Base-by-base conservation (phyloP, 352 stramenopile species). In the Phytophthora macrochlamydospora region DNA sequence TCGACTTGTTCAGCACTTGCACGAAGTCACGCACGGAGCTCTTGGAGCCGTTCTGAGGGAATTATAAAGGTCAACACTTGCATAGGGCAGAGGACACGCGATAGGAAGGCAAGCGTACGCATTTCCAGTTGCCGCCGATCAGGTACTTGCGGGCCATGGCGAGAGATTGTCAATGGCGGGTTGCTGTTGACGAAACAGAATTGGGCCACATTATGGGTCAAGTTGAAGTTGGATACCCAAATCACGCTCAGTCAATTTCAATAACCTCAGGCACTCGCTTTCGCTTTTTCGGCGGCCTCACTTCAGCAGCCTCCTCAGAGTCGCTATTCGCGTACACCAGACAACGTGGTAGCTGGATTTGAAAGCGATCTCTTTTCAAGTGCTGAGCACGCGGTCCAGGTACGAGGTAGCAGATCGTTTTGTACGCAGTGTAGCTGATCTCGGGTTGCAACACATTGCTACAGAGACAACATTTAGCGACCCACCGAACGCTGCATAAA, bases 61-160 rank as follows among this genome's bases (percentile, higher is more conserved):
- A 24, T 24, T 24, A 24, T 24, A 24, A 24, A 24, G 18, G 18
- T 24, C 30, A 51, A 9, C 43, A 56, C 24, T 32, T 43, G 44
- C 7, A 52, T 32, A 24, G 32, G 46, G 48, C 2, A 24, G 11
- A 18, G 62, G 87, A 97, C 74, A 24, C 18, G 18, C 18, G 18
- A 24, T 24, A 0, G 18, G 18, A 24, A 24, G 18, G 18, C 18
- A 24, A 24, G 18, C 18, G 92, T 81, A 88, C 79, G 70, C 73
- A 87, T 86, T 98, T 98, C 94, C 94, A 98, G 79, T 98, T 98
- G 62, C 94, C 94, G 40, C 87, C 90, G 67, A 98, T 97, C 67
- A 98, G 83, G 38, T 92, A 87, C 56, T 91, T 97, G 51, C 93
- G 81, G 66, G 65, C 8, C 78, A 86, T 86, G 30, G 13, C 37